phyloP scores from a whole-genome alignment of 805 yeast genomes.

The Wickerhamomyces queroliae region DNA sequence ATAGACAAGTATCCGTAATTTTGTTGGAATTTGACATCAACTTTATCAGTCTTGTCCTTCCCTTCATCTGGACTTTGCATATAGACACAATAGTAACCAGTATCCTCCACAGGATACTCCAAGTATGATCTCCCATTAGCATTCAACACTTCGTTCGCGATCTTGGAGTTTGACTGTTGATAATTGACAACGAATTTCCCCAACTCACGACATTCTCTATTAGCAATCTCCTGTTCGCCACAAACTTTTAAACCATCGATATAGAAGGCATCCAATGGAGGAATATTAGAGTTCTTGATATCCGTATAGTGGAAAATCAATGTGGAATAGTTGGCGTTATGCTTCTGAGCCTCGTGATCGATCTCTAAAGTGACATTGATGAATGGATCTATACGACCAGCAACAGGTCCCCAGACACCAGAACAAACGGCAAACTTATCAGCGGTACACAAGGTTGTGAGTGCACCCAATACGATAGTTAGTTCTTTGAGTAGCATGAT shows the following conservation, averaged over 20 bases:
- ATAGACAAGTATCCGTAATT: slow-evolving; percentile 1
- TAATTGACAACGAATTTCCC: slow-evolving; percentile 1
- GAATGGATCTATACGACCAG: not conserved
- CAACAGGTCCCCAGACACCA: not conserved
- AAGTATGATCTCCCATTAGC: not conserved
- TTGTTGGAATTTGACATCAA: slow-evolving; percentile 2
- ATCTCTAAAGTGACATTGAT: not conserved
- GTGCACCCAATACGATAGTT: not conserved
- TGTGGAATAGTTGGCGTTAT: not conserved
- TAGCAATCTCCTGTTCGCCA: not conserved
- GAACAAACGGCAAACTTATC: not conserved
- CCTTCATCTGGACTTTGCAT: not conserved
- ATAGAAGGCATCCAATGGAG: not conserved
- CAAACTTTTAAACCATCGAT: not conserved
- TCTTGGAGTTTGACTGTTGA: not conserved
- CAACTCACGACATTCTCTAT: not conserved
- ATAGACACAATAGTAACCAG: slow-evolving; percentile 1
- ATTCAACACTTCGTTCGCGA: not conserved
- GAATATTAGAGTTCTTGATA: not conserved
- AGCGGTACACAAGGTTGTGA: not conserved
- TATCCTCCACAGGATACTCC: not conserved
- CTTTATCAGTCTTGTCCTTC: not conserved
- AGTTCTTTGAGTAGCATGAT: not conserved
- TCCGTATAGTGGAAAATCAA: not conserved
- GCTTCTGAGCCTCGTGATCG: not conserved